Percentiles rank a stretch among this genome's conserved stretches.
phyloP scores from a whole-genome alignment of 306 rosid species.

The Rubus parviflorus region DNA sequence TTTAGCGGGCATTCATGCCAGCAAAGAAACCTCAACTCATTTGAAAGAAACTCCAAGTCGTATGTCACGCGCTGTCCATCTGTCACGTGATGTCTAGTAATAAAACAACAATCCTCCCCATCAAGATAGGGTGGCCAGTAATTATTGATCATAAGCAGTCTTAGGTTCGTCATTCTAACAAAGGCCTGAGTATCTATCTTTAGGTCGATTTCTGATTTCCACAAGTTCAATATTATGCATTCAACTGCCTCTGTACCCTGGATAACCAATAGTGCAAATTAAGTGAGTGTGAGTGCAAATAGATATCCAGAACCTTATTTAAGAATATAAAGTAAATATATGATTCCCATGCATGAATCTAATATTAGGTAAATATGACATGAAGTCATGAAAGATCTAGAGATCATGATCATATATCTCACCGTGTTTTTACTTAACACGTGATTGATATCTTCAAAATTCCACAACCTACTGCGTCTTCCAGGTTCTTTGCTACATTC shows the following conservation, averaged over 20 bases:
- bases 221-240: not conserved
- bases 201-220: not conserved
- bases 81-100: too few species aligned
- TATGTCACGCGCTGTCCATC: too few species aligned
- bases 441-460: not conserved
- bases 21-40: conserved; percentile 10
- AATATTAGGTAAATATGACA: not conserved
- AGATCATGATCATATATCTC: not conserved
- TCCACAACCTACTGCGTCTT: conserved; percentile 25
- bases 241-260: conserved; percentile 23
- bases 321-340: not conserved
- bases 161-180: conserved; percentile 18
- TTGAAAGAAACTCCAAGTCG: not conserved
- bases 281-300: not conserved
- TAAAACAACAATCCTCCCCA: too few species aligned
- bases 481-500: conserved; percentile 14
- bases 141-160: conserved; percentile 19
- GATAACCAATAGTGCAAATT: too few species aligned
- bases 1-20: conserved; percentile 23
- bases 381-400: not conserved
- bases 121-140: too few species aligned
- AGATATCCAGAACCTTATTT: not conserved
- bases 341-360: not conserved
- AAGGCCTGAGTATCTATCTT: conserved; percentile 23
- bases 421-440: not conserved